Percentiles rank a stretch among this genome's conserved stretches.
Evolutionary conservation across 2,329 filamentous ascomycete genomes (phyloP).

Genomic region (Arthroderma sp.): DNA sequence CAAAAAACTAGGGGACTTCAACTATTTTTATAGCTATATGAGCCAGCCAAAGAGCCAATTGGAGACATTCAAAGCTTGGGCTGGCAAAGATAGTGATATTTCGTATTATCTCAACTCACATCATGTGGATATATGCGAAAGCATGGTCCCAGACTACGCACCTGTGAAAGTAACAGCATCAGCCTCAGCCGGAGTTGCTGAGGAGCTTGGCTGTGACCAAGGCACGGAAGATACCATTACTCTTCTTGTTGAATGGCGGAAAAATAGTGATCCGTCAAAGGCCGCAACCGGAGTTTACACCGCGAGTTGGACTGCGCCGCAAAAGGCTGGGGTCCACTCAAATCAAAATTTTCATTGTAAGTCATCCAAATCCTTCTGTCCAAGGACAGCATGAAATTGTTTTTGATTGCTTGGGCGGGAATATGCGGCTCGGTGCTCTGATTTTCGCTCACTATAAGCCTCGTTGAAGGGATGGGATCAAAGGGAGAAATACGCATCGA

Average conservation of each 20-base stretch:
- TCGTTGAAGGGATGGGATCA: slow-evolving; percentile 52
- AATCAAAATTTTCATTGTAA: slow-evolving; percentile 88
- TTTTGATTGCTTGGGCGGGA: not conserved
- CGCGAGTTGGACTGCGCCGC: slow-evolving; percentile 85
- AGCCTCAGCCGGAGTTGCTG: slow-evolving; percentile 67
- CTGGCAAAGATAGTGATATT: slow-evolving; percentile 81
- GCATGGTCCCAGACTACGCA: slow-evolving; percentile 71
- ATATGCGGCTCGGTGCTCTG: not conserved
- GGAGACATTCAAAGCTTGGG: slow-evolving; percentile 91
- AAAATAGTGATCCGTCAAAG: slow-evolving; percentile 54
- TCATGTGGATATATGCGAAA: slow-evolving; percentile 85
- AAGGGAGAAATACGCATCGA: slow-evolving; percentile 79
- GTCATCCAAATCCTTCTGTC: slow-evolving; percentile 6
- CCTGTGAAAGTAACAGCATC: slow-evolving; percentile 70
- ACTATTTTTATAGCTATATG: slow-evolving; percentile 98
- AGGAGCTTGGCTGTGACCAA: slow-evolving; percentile 60
- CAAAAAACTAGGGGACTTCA: slow-evolving; percentile 74
- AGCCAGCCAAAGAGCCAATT: slow-evolving; percentile 82
- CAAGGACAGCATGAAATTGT: not conserved
- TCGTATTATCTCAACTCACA: slow-evolving; percentile 94
- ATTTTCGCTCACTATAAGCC: not conserved
- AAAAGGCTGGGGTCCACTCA: slow-evolving; percentile 85
- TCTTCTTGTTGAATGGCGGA: slow-evolving; percentile 75
- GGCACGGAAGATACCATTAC: slow-evolving; percentile 90
- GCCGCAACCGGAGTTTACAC: slow-evolving; percentile 82